Evolutionary conservation across 1,139 yeast species (phyloP).

Genomic region (Hyphopichia wangnamkhiaoensis): DNA sequence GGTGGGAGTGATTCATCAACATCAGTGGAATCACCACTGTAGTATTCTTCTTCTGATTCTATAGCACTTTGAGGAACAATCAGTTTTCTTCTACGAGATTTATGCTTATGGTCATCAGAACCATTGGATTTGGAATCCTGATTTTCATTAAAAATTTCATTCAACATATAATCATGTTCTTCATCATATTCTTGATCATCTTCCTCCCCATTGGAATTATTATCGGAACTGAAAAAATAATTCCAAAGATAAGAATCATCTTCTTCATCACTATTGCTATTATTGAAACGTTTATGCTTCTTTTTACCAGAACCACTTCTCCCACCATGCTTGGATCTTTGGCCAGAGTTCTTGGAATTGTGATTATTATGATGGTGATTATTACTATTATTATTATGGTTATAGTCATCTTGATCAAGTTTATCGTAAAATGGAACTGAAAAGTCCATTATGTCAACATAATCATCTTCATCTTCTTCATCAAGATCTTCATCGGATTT

Average conservation of each 20-base stretch:
- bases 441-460: constrained; percentile 34
- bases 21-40: constrained; percentile 86
- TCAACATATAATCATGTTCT: constrained; percentile 9
- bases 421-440: constrained; percentile 22
- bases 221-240: constrained; percentile 51
- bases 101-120: no score
- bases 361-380: no score
- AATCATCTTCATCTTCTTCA: constrained; percentile 31
- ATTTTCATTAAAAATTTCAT: constrained; percentile 18
- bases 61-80: constrained; percentile 14
- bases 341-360: no score
- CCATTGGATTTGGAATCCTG: constrained; percentile 10
- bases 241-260: constrained; percentile 59
- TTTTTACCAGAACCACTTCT: neutral
- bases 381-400: constrained; percentile 2
- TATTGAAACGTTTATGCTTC: neutral
- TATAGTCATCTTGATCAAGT: neutral
- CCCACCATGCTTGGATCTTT: no score
- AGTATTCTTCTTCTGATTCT: constrained; percentile 31
- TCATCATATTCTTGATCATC: constrained; percentile 18
- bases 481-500: constrained; percentile 24
- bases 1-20: constrained; percentile 74
- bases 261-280: constrained; percentile 35
- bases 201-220: constrained; percentile 34
- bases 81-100: constrained; percentile 18